Percentiles rank a stretch among this genome's conserved stretches.
phyloP scores from a whole-genome alignment of 768 basidiomycete species.

The Jaapia argillacea region DNA sequence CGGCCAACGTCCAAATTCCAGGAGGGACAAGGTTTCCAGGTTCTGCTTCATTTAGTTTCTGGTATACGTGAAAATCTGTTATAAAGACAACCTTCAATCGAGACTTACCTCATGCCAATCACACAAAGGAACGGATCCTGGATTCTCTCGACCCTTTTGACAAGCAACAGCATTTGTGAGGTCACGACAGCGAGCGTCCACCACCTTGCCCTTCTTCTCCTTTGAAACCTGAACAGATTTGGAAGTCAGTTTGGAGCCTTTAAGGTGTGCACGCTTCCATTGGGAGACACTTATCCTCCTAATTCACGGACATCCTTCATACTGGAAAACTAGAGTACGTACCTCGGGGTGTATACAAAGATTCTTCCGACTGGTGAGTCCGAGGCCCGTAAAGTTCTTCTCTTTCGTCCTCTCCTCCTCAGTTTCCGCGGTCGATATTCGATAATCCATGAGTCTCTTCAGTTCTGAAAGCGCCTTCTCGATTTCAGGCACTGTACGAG shows the following conservation, averaged over 20 bases:
- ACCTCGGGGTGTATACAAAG: constrained; percentile 94
- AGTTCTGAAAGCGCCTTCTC: constrained; percentile 96
- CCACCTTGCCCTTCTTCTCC: constrained; percentile 97
- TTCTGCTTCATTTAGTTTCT: constrained; percentile 81
- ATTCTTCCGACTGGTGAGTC: constrained; percentile 93
- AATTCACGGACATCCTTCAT: neutral
- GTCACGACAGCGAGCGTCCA: constrained; percentile 95
- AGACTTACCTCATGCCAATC: constrained; percentile 88
- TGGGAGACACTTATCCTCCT: neutral
- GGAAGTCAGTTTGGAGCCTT: constrained; percentile 1
- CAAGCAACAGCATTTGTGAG: constrained; percentile 78
- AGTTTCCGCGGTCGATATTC: constrained; percentile 60
- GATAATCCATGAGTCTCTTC: constrained; percentile 88
- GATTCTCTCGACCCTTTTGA: constrained; percentile 76
- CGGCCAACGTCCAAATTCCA: constrained; percentile 92
- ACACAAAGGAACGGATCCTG: constrained; percentile 87
- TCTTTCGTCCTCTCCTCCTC: constrained; percentile 73
- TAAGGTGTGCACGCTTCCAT: neutral
- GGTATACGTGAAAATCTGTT: constrained; percentile 4
- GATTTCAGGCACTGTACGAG: constrained; percentile 98
- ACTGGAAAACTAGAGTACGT: constrained; percentile 11
- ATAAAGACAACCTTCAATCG: neutral
- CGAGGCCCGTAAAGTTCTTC: constrained; percentile 75
- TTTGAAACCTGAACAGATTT: constrained; percentile 85
- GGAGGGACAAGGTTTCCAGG: constrained; percentile 72